phyloP scores from a whole-genome alignment of 768 basidiomycete species.

The Psilocybe tampanensis region DNA sequence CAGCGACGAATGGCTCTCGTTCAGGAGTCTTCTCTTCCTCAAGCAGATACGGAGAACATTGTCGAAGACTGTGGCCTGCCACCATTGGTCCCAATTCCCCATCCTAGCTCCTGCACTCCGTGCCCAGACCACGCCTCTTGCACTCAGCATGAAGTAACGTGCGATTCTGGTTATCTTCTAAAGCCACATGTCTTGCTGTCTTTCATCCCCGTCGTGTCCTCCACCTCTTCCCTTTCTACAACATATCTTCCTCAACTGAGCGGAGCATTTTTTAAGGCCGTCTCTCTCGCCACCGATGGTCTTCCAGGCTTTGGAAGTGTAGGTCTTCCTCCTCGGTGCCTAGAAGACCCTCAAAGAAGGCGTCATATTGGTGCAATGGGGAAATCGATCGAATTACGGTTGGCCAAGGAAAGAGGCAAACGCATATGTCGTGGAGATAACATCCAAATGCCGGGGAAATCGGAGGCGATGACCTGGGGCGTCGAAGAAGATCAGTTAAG shows the following conservation, averaged over 20 bases:
- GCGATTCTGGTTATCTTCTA: conserved; percentile 69
- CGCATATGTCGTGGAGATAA: conserved; percentile 63
- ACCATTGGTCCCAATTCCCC: conserved; percentile 54
- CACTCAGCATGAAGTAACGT: conserved; percentile 55
- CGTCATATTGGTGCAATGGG: conserved; percentile 74
- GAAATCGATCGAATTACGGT: conserved; percentile 64
- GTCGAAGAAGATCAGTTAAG: conserved; percentile 59
- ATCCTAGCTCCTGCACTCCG: conserved; percentile 67
- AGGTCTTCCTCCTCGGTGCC: conserved; percentile 73
- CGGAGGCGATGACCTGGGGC: conserved; percentile 76
- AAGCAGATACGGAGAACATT: conserved; percentile 30
- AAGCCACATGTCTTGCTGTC: conserved; percentile 62
- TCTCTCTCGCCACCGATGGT: conserved; percentile 59
- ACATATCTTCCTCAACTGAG: conserved; percentile 36
- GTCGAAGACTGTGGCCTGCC: conserved; percentile 54
- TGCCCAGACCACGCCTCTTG: conserved; percentile 76
- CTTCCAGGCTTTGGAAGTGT: conserved; percentile 78
- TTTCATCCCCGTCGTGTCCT: conserved; percentile 44
- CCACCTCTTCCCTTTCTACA: conserved; percentile 39
- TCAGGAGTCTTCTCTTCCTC: conserved; percentile 28
- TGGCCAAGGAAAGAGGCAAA: conserved; percentile 65
- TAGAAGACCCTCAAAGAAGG: conserved; percentile 78
- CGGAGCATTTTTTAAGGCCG: conserved; percentile 32
- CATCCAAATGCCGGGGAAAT: conserved; percentile 54
- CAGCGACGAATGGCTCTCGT: conserved; percentile 47